Evolutionary conservation across 306 rosid species (phyloP).

Genomic region (Lithocarpus polystachyus): DNA sequence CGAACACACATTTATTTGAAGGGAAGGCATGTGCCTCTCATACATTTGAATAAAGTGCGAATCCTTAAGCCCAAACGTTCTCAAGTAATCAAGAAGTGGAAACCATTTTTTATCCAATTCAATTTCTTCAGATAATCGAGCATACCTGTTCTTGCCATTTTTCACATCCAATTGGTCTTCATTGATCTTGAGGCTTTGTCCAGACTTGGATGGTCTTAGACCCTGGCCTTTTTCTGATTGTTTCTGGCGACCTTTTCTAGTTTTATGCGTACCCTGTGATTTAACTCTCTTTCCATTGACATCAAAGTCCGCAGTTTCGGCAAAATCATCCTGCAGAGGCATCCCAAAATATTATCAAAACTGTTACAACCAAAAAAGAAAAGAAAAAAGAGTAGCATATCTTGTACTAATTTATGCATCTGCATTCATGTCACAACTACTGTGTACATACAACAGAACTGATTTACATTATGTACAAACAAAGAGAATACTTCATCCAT

Average conservation of each 20-base stretch:
- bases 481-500: neutral
- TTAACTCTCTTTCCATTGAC: slow-evolving; percentile 43
- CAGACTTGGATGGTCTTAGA: slow-evolving; percentile 27
- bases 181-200: slow-evolving; percentile 24
- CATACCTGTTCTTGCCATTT: slow-evolving; percentile 42
- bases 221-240: slow-evolving; percentile 32
- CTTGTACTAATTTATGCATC: neutral
- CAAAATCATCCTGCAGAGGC: slow-evolving; percentile 62
- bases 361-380: neutral
- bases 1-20: slow-evolving; percentile 76
- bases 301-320: slow-evolving; percentile 49
- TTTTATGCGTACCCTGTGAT: slow-evolving; percentile 21
- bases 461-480: too few species aligned
- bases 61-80: slow-evolving; percentile 85
- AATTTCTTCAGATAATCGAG: slow-evolving; percentile 69
- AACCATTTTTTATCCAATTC: slow-evolving; percentile 69
- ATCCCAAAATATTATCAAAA: slow-evolving; percentile 6
- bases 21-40: slow-evolving; percentile 86
- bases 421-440: neutral
- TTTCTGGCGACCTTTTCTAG: slow-evolving; percentile 28
- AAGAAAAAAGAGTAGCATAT: neutral
- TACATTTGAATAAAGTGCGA: slow-evolving; percentile 93
- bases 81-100: slow-evolving; percentile 89
- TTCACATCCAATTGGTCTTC: slow-evolving; percentile 11
- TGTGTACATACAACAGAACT: neutral